A percentile compares a stretch with the other conserved stretches of the same genome.
phyloP scores from a whole-genome alignment of 495 filamentous ascomycete genomes.

The Jackrogersella multiformis region DNA sequence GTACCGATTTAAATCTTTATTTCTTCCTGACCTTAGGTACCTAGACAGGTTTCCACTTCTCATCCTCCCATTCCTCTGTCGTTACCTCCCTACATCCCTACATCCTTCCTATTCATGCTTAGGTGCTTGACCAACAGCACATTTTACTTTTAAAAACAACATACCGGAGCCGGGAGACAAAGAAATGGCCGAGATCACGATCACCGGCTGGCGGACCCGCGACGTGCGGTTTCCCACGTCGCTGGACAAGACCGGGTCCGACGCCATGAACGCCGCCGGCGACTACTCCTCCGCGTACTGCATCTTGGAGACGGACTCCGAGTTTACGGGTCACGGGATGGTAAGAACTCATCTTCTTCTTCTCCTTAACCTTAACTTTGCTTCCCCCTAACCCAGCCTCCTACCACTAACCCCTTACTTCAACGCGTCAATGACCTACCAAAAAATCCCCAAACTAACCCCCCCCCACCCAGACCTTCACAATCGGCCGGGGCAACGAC shows the following conservation, averaged over 20 bases:
- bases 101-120: not conserved
- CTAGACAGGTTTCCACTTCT: not conserved
- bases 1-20: conserved; percentile 6
- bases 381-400: not conserved
- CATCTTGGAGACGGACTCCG: conserved; percentile 82
- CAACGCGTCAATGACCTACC: not conserved
- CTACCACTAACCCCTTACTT: too few species aligned
- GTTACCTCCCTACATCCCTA: not conserved
- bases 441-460: conserved; percentile 13
- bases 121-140: not conserved
- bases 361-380: not conserved
- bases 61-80: not conserved
- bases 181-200: conserved; percentile 71
- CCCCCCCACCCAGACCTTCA: conserved; percentile 75
- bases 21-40: conserved; percentile 8
- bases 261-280: conserved; percentile 96
- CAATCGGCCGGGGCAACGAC: conserved; percentile 94
- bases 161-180: not conserved
- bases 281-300: conserved; percentile 95
- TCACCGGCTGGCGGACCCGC: conserved; percentile 79
- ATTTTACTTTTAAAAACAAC: not conserved
- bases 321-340: conserved; percentile 85
- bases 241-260: conserved; percentile 91
- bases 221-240: conserved; percentile 96
- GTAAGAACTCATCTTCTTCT: conserved; percentile 52